Conservation (phyloP, 768 basidiomycete genomes). For the Lactarius evosmus region DNA sequence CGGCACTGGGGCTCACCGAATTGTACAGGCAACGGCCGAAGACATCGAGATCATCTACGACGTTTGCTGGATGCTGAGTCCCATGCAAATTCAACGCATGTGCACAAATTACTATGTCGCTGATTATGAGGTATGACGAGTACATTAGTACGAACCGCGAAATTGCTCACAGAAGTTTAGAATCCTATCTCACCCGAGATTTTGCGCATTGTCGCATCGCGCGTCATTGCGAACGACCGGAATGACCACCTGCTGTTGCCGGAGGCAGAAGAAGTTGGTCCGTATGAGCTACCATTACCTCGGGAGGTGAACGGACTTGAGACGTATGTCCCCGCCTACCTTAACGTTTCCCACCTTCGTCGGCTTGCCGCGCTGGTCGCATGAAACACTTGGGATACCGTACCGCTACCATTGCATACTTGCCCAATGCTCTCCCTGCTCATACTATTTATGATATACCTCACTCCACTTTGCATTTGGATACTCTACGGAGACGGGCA, state of each 20-base stretch:
- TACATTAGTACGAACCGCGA: not conserved
- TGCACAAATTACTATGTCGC: slow-evolving; percentile 99
- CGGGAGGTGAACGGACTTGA: slow-evolving; percentile 95
- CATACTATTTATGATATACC: slow-evolving; percentile 25
- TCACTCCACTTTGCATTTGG: slow-evolving; percentile 6
- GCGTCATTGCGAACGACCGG: slow-evolving; percentile 94
- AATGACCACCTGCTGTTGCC: slow-evolving; percentile 96
- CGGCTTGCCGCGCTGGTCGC: slow-evolving; percentile 84
- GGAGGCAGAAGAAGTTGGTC: slow-evolving; percentile 95
- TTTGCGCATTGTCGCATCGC: slow-evolving; percentile 90
- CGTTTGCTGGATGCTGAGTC: slow-evolving; percentile 99
- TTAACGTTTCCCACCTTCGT: slow-evolving; percentile 85
- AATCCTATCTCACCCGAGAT: slow-evolving; percentile 98
- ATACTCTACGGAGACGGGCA: not conserved
- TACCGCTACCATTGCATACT: slow-evolving; percentile 12
- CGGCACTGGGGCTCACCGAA: not conserved
- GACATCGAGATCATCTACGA: slow-evolving; percentile 99
- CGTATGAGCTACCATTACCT: slow-evolving; percentile 90
- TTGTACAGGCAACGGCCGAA: slow-evolving; percentile 72
- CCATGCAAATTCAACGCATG: slow-evolving; percentile 99
- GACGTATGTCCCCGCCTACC: slow-evolving; percentile 91
- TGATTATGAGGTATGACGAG: slow-evolving; percentile 82
- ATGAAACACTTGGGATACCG: slow-evolving; percentile 36
- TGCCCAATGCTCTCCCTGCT: slow-evolving; percentile 12
- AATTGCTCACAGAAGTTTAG: slow-evolving; percentile 39